Percentiles rank a stretch among this genome's conserved stretches.
Evolutionary conservation across 1,284 basidiomycete genomes (phyloP).

Genomic region (Naganishia cerealis): DNA sequence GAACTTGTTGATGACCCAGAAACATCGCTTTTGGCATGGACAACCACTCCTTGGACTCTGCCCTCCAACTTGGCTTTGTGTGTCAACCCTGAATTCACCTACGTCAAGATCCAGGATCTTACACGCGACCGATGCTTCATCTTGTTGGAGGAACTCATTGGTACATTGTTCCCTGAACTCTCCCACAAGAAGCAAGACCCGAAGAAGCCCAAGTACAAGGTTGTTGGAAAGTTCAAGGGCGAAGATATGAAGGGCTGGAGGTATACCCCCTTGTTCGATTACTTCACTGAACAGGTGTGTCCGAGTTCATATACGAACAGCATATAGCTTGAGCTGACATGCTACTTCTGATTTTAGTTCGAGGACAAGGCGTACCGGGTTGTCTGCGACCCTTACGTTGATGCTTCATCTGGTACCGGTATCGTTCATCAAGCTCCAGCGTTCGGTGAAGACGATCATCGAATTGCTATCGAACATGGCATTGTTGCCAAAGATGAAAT

Average conservation of each 20-base stretch:
- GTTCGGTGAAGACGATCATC: slow-evolving; percentile 98
- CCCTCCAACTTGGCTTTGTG: slow-evolving; percentile 94
- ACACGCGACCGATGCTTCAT: slow-evolving; percentile 88
- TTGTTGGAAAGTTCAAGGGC: slow-evolving; percentile 80
- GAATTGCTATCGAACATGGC: slow-evolving; percentile 80
- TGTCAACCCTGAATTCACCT: slow-evolving; percentile 92
- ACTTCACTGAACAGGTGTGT: slow-evolving; percentile 85
- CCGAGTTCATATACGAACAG: background rate
- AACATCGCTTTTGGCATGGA: slow-evolving; percentile 94
- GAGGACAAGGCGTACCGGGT: slow-evolving; percentile 90
- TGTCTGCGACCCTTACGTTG: slow-evolving; percentile 88
- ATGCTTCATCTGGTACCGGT: slow-evolving; percentile 89
- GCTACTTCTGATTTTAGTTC: slow-evolving; percentile 60
- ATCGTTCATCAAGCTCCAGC: slow-evolving; percentile 99
- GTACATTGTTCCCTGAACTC: slow-evolving; percentile 92
- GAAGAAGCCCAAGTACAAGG: slow-evolving; percentile 89
- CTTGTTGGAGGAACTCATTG: slow-evolving; percentile 82
- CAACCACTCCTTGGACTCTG: slow-evolving; percentile 97
- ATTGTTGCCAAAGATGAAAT: slow-evolving; percentile 81
- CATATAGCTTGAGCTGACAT: slow-evolving; percentile 29
- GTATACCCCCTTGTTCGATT: slow-evolving; percentile 94
- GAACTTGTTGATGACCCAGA: slow-evolving; percentile 86
- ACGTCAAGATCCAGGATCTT: slow-evolving; percentile 95
- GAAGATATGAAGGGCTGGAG: slow-evolving; percentile 93
- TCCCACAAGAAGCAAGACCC: slow-evolving; percentile 53